phyloP scores from a whole-genome alignment of 768 basidiomycete genomes.

The Hygrophoropsis aurantiaca region DNA sequence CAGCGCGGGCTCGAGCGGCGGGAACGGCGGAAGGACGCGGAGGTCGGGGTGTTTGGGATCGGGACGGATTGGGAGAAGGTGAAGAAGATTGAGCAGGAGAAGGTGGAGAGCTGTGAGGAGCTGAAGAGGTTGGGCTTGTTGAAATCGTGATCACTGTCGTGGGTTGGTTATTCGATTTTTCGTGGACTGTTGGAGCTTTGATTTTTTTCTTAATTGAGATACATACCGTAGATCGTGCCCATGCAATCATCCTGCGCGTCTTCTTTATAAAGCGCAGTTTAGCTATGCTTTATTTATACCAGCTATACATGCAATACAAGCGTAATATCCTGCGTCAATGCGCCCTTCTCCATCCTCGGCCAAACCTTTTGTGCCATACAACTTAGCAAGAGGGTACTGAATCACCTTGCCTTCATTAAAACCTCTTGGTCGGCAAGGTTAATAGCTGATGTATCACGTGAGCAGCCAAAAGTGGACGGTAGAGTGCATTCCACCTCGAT shows the following conservation, averaged over 20 bases:
- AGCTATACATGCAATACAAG: no score
- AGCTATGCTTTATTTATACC: conserved; percentile 30
- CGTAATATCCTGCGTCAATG: no score
- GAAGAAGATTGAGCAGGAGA: conserved; percentile 65
- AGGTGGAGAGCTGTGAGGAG: conserved; percentile 75
- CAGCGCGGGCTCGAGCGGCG: conserved; percentile 65
- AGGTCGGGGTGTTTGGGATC: conserved; percentile 86
- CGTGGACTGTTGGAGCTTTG: neutral
- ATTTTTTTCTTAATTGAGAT: no score
- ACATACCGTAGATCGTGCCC: no score
- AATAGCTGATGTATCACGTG: no score
- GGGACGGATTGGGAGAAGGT: conserved; percentile 94
- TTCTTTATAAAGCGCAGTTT: conserved; percentile 7
- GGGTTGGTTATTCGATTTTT: conserved; percentile 4
- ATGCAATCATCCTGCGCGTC: conserved; percentile 2
- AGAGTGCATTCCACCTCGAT: no score
- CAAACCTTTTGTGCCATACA: no score
- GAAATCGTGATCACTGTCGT: conserved; percentile 28
- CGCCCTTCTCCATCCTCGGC: no score
- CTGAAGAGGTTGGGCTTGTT: conserved; percentile 62
- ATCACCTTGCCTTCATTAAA: no score
- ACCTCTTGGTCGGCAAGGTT: no score
- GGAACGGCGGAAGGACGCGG: conserved; percentile 69
- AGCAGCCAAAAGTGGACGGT: no score
- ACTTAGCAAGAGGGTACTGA: no score